A percentile compares a stretch with the other conserved stretches of the same genome.
These are phyloP conservation scores for Aspergillus leporis DNA, from an alignment of 495 filamentous ascomycete genomes.

Conservation along the genomic window DNA sequence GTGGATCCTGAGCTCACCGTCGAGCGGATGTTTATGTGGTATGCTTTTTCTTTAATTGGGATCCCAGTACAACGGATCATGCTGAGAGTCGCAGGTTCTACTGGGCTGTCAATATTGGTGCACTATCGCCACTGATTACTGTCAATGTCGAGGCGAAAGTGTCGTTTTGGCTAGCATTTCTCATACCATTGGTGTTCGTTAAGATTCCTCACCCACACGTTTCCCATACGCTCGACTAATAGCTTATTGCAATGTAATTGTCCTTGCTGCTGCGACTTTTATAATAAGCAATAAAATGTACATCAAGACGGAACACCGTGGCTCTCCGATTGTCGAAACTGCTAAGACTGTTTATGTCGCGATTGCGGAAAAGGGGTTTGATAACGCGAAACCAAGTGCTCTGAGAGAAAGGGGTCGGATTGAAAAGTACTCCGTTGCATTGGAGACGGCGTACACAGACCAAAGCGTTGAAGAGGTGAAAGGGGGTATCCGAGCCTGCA, in stretches of 20 bases:
- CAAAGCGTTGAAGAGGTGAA: constrained; percentile 51
- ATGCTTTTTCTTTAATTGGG: neutral
- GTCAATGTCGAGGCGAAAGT: constrained; percentile 35
- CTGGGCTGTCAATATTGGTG: constrained; percentile 38
- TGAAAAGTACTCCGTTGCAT: constrained; percentile 13
- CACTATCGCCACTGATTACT: constrained; percentile 37
- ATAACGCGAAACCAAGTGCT: constrained; percentile 21
- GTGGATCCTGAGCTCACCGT: constrained; percentile 61
- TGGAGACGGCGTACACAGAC: constrained; percentile 29
- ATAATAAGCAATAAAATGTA: constrained; percentile 24
- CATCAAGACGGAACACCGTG: constrained; percentile 40
- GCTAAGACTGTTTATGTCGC: constrained; percentile 31
- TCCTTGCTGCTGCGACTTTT: constrained; percentile 11
- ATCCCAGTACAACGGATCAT: neutral
- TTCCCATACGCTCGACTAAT: neutral
- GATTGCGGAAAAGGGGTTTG: constrained; percentile 22
- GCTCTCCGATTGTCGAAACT: constrained; percentile 46
- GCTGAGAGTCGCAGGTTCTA: constrained; percentile 20
- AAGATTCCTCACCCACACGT: neutral
- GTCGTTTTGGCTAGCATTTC: constrained; percentile 66
- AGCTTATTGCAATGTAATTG: constrained; percentile 15
- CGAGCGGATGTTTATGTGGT: constrained; percentile 31
- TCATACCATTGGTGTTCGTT: constrained; percentile 34
- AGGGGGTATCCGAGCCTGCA: constrained; percentile 49
- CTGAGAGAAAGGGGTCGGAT: constrained; percentile 11